Evolutionary conservation across 257 asterid genomes (phyloP).

Genomic region (Jacaranda copaia): DNA sequence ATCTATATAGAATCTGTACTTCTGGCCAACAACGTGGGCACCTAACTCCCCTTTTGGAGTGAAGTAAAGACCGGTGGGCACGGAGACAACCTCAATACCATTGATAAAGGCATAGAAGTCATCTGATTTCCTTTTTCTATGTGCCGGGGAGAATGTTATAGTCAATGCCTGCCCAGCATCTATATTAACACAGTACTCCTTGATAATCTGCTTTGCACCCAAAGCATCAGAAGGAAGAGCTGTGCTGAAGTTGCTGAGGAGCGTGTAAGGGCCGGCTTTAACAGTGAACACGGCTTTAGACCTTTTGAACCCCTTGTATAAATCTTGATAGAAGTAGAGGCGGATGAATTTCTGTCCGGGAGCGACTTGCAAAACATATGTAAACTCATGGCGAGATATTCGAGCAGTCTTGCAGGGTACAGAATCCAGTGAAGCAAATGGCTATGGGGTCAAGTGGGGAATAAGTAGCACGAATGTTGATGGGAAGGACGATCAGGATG

Average conservation of each 20-base stretch:
- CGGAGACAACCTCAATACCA: slow-evolving; percentile 56
- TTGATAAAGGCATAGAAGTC: slow-evolving; percentile 52
- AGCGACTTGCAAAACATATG: slow-evolving; percentile 38
- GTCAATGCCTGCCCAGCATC: slow-evolving; percentile 34
- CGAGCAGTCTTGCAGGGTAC: slow-evolving; percentile 50
- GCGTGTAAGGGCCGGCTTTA: slow-evolving; percentile 51
- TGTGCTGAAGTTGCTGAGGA: slow-evolving; percentile 51
- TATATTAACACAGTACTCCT: slow-evolving; percentile 50
- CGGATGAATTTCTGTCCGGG: slow-evolving; percentile 61
- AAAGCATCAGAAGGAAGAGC: slow-evolving; percentile 25
- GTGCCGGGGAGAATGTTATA: slow-evolving; percentile 47
- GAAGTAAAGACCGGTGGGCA: slow-evolving; percentile 62
- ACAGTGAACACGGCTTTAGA: slow-evolving; percentile 50
- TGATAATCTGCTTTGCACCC: slow-evolving; percentile 41
- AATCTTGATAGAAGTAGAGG: slow-evolving; percentile 51
- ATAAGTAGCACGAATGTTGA: slow-evolving; percentile 12
- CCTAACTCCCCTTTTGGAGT: slow-evolving; percentile 49
- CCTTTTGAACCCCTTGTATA: slow-evolving; percentile 40
- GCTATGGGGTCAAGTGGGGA: slow-evolving; percentile 41
- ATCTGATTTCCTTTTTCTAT: slow-evolving; percentile 32
- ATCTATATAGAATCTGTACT: slow-evolving; percentile 62
- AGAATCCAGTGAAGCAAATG: slow-evolving; percentile 37
- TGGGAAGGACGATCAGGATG: slow-evolving; percentile 34
- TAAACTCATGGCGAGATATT: slow-evolving; percentile 44
- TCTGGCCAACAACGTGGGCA: slow-evolving; percentile 50